Evolutionary conservation across 2,329 filamentous ascomycete genomes (phyloP), one percentile per base, ranked within the genome.

Genomic region (Curvularia sp.): DNA sequence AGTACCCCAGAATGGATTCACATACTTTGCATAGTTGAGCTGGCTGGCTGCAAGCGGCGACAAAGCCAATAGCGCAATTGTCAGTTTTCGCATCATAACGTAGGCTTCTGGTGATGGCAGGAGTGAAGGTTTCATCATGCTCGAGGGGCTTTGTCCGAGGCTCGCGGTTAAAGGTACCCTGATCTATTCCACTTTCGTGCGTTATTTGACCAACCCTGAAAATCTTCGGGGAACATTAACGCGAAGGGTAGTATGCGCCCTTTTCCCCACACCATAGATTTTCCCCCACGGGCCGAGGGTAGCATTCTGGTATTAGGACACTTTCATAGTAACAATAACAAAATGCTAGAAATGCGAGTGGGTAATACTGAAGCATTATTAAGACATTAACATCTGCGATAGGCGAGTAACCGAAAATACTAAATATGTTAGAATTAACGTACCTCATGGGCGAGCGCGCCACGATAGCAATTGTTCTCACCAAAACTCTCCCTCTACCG

Each of bases 1-100:
- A 12, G 81, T 79, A 1, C 82, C 82, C 46, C 84, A 82, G 54
- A 85, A 82, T 0, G 78, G 80, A 58, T 84, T 82, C 7, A 85
- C 82, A 72, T 80, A 79, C 60, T 78, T 64, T 1, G 78, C 67
- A 55, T 77, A 80, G 62, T 81, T 73, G 7, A 48, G 24, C 33
- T 64, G 53, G 2, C 51, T 12, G 8, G 44, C 43, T 28, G 33
- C 52, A 44, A 44, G 15, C 6, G 42, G 42, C 42, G 42, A 18
- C 24, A 24, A 44, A 28, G 24, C 13, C 15, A 44, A 10, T 28
- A 44, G 42, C 42, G 42, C 24, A 44, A 44, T 28, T 44, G 42
- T n/a, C 24, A 30, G 42, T 44, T 44, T 44, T 1, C 42, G 4
- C 12, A 44, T 44, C 24, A 44, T 10, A 44, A 18, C 5, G 24